Evolutionary conservation across 2,329 filamentous ascomycete genomes (phyloP).

Genomic region (Paracoccidioides brasiliensis): DNA sequence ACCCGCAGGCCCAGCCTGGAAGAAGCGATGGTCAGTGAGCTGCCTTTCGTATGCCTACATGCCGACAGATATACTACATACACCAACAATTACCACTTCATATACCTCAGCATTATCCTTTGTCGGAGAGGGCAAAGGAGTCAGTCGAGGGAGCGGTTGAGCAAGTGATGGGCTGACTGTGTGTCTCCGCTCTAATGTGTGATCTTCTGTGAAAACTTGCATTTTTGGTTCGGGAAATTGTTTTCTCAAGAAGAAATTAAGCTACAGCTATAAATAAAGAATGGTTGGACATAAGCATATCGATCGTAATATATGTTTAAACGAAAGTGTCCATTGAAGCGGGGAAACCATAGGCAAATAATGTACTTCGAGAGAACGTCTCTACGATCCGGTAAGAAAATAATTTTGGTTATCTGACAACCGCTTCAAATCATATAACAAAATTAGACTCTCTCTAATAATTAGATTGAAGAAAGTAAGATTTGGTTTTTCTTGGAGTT

Average conservation of each 20-base stretch:
- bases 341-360: too few relatives aligned
- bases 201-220: not conserved
- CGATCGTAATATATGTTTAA: too few relatives aligned
- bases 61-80: conserved; percentile 8
- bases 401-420: too few relatives aligned
- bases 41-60: not conserved
- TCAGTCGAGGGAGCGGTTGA: conserved; percentile 24
- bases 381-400: too few relatives aligned
- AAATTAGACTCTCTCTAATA: too few relatives aligned
- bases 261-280: not conserved
- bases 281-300: too few relatives aligned
- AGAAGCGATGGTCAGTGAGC: not conserved
- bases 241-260: not conserved
- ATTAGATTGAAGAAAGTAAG: too few relatives aligned
- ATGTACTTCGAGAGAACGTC: too few relatives aligned
- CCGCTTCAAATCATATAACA: too few relatives aligned
- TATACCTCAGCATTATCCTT: conserved; percentile 18
- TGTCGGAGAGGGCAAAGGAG: conserved; percentile 11
- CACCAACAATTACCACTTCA: conserved; percentile 30
- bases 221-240: not conserved
- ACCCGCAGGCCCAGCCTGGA: conserved; percentile 31
- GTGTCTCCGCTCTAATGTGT: not conserved
- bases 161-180: conserved; percentile 16
- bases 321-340: too few relatives aligned
- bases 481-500: too few relatives aligned